Evolutionary conservation across 352 stramenopile genomes (phyloP), one percentile per base, ranked within the genome.

Genomic region (Pythium phragmitis): DNA sequence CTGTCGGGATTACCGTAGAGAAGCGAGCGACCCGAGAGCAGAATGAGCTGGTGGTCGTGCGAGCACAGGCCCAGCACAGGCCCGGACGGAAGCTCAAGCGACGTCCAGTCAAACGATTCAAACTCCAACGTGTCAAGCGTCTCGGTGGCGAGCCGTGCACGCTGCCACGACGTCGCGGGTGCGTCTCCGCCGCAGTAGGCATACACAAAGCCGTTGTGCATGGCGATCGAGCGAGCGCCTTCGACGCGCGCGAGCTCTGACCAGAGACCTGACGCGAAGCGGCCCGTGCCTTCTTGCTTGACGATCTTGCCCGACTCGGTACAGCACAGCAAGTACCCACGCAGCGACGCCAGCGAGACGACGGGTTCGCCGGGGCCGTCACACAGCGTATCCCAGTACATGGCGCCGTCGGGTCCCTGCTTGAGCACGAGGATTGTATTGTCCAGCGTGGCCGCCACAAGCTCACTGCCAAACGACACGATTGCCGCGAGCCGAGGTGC

Each of bases 151-250:
- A 91, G 59, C 7, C 63, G 72, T 14, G 86, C 82, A 14, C 82
- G 80, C 49, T 70, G 81, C 83, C 82, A 94, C 43, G 71, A 41
- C 28, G 48, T 37, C 41, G 46, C 45, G 11, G 39, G 28, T 43
- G 42, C n/a, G 42, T 57, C 19, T 45, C 42, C 48, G 4, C 63
- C 57, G n/a, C 61, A 74, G 56, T 74, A 69, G 4, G 74, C 84
- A 65, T 92, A 93, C 55, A 93, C 50, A 48, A 75, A 89, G 3
- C 77, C 73, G 62, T 92, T 89, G 78, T 91, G 83, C n/a, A 92
- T 68, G 2, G 69, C 76, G 49, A 95, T 91, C 6, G 70, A 65
- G 4, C 64, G 69, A 37, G 73, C 79, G 26, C 69, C 76, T 14
- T 72, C 51, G 0, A 87, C 74, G 23, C 74, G 50, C 21, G 74